phyloP scores from a whole-genome alignment of 345 rosid genomes.

The Orychophragmus violaceus region DNA sequence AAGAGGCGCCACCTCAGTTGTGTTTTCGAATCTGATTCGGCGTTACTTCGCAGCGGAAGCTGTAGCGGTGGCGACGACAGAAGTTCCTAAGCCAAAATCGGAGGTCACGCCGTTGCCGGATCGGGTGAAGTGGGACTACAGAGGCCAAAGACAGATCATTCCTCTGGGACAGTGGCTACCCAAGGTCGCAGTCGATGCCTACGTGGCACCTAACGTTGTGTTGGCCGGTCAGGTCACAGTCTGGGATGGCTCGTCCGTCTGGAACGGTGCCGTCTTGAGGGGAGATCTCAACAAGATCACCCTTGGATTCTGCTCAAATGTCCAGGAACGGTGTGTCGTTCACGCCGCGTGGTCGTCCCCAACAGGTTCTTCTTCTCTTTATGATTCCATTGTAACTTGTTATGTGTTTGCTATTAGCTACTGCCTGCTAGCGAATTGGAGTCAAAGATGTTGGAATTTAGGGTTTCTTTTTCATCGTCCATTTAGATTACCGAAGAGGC shows the following conservation, averaged over 20 bases:
- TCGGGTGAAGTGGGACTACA: constrained; percentile 92
- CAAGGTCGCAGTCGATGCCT: constrained; percentile 92
- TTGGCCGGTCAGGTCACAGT: constrained; percentile 90
- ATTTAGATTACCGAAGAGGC: neutral
- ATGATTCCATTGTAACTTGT: neutral
- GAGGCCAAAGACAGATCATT: constrained; percentile 89
- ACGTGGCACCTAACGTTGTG: constrained; percentile 88
- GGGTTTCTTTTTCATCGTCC: neutral
- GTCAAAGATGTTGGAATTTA: neutral
- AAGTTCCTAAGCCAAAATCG: constrained; percentile 36
- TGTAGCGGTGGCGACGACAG: constrained; percentile 41
- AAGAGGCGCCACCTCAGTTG: constrained; percentile 22
- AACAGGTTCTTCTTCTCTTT: constrained; percentile 46
- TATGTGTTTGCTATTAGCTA: neutral
- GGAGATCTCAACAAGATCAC: constrained; percentile 98
- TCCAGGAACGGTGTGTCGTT: constrained; percentile 86
- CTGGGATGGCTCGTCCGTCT: constrained; percentile 84
- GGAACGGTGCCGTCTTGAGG: constrained; percentile 87
- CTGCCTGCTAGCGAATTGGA: neutral
- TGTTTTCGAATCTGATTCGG: constrained; percentile 9
- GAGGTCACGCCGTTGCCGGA: constrained; percentile 61
- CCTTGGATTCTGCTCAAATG: constrained; percentile 89
- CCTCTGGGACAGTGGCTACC: constrained; percentile 96
- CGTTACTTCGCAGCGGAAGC: constrained; percentile 36
- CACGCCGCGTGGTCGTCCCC: constrained; percentile 99